Evolutionary conservation across 176 grass and related monocot species (phyloP), one percentile per base, ranked within the genome.

Genomic region (Eragrostis nindensis): DNA sequence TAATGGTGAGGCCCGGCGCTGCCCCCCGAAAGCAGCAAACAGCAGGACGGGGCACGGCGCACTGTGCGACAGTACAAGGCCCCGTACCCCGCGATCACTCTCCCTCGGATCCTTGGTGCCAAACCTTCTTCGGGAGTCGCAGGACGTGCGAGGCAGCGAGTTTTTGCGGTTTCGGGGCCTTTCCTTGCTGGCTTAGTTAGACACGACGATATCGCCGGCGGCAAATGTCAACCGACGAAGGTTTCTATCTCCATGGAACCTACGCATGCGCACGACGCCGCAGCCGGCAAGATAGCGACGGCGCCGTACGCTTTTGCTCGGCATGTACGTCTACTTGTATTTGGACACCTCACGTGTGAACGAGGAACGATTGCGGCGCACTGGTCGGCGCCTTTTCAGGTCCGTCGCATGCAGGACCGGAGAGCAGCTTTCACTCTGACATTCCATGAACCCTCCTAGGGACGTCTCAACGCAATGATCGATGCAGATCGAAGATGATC

Each of bases 1-100:
- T 64, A 49, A 82, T 82, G 70, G 45, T 57, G 59, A 53, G 70
- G 46, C 70, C 55, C 56, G n/a, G 45, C 45, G 59, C 59, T 54
- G 46, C 70, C 50, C 59, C 60, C n/a, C 1, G n/a, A 66, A 65
- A 54, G 59, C n/a, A 49, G 70, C 69, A 5, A 73, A 1, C 80
- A 19, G 14, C 70, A 39, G 5, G 14, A 64, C 29, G 44, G 44
- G 48, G 57, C 53, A 36, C 56, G 19, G 29, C 15, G 56, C 30
- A 27, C n/a, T 73, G 69, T 21, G 24, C 53, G 13, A 63, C 15
- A 30, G 67, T 30, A 81, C 66, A 21, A 17, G 0, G 1, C 3
- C 22, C 19, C 36, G 32, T 45, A 45, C 38, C 30, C 27, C 1
- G 32, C 32, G 22, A 61, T 61, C n/a, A 24, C 19, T 8, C 9